Conservation (phyloP, 495 filamentous ascomycete species). For the Venustampulla echinocandica region DNA sequence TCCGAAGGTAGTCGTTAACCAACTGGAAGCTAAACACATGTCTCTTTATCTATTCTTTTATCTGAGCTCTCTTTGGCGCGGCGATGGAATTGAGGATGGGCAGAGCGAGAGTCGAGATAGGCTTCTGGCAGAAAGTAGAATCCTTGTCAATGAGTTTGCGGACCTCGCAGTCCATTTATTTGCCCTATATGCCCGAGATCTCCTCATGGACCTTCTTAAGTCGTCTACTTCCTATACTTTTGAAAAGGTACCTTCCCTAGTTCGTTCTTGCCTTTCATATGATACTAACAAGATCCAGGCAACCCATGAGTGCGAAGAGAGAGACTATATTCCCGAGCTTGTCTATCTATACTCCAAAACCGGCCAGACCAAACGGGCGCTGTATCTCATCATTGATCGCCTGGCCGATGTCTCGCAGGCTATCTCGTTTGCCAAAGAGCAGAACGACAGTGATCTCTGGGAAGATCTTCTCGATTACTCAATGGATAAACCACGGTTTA, state of each 20-base stretch:
- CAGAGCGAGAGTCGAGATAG: constrained; percentile 35
- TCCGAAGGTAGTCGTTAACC: constrained; percentile 65
- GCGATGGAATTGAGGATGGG: constrained; percentile 43
- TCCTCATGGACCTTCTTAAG: constrained; percentile 83
- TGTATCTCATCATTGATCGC: constrained; percentile 84
- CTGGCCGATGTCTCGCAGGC: constrained; percentile 82
- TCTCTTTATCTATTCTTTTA: constrained; percentile 87
- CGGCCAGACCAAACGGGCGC: constrained; percentile 79
- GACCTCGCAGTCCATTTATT: constrained; percentile 81
- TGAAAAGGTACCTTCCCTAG: constrained; percentile 41
- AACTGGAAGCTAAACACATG: constrained; percentile 50
- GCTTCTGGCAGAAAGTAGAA: constrained; percentile 50
- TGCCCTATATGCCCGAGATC: constrained; percentile 65
- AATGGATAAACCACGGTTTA: constrained; percentile 95
- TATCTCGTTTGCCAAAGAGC: constrained; percentile 87
- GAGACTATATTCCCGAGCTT: constrained; percentile 75
- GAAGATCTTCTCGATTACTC: constrained; percentile 87
- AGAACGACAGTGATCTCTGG: constrained; percentile 86
- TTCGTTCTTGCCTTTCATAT: neutral
- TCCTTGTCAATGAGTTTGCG: constrained; percentile 75
- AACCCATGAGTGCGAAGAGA: constrained; percentile 64
- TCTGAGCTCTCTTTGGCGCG: constrained; percentile 74
- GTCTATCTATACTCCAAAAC: constrained; percentile 93
- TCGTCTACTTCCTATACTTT: constrained; percentile 75
- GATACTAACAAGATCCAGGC: constrained; percentile 37